phyloP scores from a whole-genome alignment of 371 early-diverging fungal species.

The Mucor racemosus region DNA sequence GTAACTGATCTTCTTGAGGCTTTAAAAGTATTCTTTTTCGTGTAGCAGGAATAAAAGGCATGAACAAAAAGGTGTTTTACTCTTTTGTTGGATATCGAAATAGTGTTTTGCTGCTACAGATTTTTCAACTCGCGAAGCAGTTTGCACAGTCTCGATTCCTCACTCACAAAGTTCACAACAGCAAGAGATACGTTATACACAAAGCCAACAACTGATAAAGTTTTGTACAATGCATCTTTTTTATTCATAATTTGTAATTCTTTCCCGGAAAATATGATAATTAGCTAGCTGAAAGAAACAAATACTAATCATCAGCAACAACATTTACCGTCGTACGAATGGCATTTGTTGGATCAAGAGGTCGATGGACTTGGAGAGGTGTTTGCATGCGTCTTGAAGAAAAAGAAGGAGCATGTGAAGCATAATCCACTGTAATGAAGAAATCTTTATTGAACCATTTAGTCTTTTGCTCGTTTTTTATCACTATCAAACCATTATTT shows the following conservation, averaged over 20 bases:
- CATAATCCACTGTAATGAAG: not conserved
- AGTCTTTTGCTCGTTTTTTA: not conserved
- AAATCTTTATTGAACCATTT: not conserved
- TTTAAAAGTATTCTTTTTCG: constrained; percentile 8
- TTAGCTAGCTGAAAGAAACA: too few relatives aligned
- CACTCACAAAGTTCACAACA: not conserved
- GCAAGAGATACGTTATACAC: too few relatives aligned
- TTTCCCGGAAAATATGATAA: too few relatives aligned
- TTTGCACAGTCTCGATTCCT: not conserved
- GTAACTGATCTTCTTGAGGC: constrained; percentile 15
- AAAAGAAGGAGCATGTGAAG: not conserved
- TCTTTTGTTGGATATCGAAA: too few relatives aligned
- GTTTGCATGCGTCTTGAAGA: not conserved
- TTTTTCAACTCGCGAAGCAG: not conserved
- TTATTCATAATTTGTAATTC: too few relatives aligned
- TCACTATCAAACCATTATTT: not conserved
- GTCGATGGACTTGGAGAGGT: not conserved
- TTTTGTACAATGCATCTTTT: too few relatives aligned
- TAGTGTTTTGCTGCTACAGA: too few relatives aligned
- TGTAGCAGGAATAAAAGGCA: constrained; percentile 17
- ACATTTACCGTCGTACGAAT: too few relatives aligned
- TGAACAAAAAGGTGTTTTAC: not conserved
- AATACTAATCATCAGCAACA: too few relatives aligned
- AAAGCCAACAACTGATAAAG: too few relatives aligned
- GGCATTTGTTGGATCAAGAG: too few relatives aligned